A percentile compares a stretch with the other conserved stretches of the same genome.
Evolutionary conservation across 768 basidiomycete genomes (phyloP).

Genomic region (Ephemerocybe angulata): DNA sequence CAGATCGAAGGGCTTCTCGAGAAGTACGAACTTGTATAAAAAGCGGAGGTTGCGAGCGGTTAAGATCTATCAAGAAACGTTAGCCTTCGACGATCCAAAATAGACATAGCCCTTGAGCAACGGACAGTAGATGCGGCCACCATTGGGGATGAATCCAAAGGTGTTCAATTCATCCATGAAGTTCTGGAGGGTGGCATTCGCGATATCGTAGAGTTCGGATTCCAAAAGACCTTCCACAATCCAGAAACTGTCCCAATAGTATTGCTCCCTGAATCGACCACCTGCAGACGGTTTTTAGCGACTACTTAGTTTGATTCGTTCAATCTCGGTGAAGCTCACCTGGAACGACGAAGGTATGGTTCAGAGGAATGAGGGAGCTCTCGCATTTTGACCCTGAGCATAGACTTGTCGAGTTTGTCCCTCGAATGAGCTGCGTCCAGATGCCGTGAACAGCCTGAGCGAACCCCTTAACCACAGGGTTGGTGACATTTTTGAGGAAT

Average conservation of each 20-base stretch:
- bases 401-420: constrained; percentile 65
- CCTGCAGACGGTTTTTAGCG: constrained; percentile 27
- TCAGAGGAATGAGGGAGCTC: constrained; percentile 83
- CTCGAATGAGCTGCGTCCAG: constrained; percentile 77
- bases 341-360: constrained; percentile 88
- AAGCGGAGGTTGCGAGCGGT: constrained; percentile 90
- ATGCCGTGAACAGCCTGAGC: constrained; percentile 77
- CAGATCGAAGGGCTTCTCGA: background rate
- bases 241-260: constrained; percentile 77
- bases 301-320: background rate
- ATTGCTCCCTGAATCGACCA: constrained; percentile 80
- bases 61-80: constrained; percentile 50
- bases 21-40: constrained; percentile 67
- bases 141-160: constrained; percentile 93
- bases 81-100: background rate
- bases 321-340: constrained; percentile 41
- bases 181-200: constrained; percentile 78
- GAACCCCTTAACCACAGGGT: constrained; percentile 69
- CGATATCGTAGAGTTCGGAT: constrained; percentile 69
- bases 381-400: constrained; percentile 69
- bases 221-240: constrained; percentile 83
- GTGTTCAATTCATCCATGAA: constrained; percentile 90
- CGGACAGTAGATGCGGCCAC: constrained; percentile 85
- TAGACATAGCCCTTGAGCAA: constrained; percentile 2
- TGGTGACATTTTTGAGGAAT: constrained; percentile 67